These are phyloP conservation scores for Sporothrix pallida DNA, from an alignment of 2,329 filamentous ascomycete species.

Conservation along the genomic window DNA sequence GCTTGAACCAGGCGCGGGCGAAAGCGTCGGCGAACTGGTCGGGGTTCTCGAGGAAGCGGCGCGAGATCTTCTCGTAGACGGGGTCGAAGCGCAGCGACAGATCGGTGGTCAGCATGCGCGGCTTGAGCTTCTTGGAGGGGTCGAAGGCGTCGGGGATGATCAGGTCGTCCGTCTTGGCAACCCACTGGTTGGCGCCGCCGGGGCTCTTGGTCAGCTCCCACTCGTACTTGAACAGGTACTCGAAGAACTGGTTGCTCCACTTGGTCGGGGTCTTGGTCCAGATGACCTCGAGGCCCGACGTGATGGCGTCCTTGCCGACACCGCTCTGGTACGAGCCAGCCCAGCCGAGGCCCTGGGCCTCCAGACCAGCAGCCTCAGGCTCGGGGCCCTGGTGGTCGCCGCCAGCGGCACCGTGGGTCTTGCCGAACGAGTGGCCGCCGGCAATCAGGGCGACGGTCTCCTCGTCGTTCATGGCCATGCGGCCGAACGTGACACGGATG, in stretches of 20 bases:
- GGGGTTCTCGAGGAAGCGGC: constrained; percentile 71
- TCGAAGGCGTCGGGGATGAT: constrained; percentile 76
- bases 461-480: constrained; percentile 84
- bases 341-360: constrained; percentile 76
- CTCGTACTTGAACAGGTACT: constrained; percentile 78
- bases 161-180: constrained; percentile 69
- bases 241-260: constrained; percentile 76
- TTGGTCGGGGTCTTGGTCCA: constrained; percentile 78
- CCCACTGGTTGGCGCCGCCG: constrained; percentile 78
- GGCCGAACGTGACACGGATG: constrained; percentile 74
- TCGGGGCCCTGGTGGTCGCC: constrained; percentile 69
- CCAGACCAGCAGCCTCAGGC: constrained; percentile 68
- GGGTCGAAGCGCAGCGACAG: constrained; percentile 74
- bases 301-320: constrained; percentile 75
- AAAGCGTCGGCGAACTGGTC: constrained; percentile 73
- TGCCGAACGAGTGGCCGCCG: constrained; percentile 79
- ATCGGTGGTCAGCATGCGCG: constrained; percentile 80
- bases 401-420: constrained; percentile 76
- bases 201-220: constrained; percentile 79
- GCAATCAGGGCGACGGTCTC: constrained; percentile 81
- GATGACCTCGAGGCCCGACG: constrained; percentile 76
- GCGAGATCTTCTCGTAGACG: constrained; percentile 75
- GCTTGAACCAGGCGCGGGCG: constrained; percentile 80
- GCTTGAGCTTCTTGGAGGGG: constrained; percentile 71
- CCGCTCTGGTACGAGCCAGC: constrained; percentile 66